Evolutionary conservation across 2,329 filamentous ascomycete genomes (phyloP), one percentile per base, ranked within the genome.

Genomic region (Torrubiella hemipterigena): DNA sequence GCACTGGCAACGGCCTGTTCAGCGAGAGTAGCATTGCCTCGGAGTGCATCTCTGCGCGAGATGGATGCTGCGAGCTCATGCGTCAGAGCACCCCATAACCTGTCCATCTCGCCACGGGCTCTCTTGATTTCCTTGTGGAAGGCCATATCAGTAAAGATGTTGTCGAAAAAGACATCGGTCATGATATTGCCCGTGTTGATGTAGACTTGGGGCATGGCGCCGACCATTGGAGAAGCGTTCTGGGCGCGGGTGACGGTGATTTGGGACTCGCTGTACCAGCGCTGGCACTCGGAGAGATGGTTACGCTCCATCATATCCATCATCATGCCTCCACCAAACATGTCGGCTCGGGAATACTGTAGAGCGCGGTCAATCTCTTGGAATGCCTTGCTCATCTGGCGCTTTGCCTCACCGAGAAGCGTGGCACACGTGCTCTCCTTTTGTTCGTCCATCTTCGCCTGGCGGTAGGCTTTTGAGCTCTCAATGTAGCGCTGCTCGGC

Each of bases 131-230:
- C 58, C 10, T 66, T 54, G 37, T 66, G 65, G 45, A 70, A 68
- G 3, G 56, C 55, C 52, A 65, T 59, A 35, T 72, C 67, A 7
- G 55, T 58, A 41, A 67, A 66, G 35, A 69, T 59, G 30, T 69
- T 70, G 41, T 72, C 64, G 40, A 71, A 70, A n/a, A 71, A 52
- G 3, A 72, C 53, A 36, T 72, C 66, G 7, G 52, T 54, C 46
- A 70, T 55, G 11, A 68, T 52, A 32, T 48, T 55, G 1, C 63
- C 62, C 24, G 61, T 53, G 1, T 60, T 57, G 28, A 71, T 61
- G 14, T 47, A 47, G 14, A 68, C 52, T 0, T 45, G 34, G 5
- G 56, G 58, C 31, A 73, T 47, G 4, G 44, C 40, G 3, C 45
- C 42, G 2, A 69, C 49, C 1, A 48, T 37, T 0, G 56, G 58